Percentiles rank a stretch among this genome's conserved stretches.
phyloP scores from a whole-genome alignment of 108 stramenopile genomes.

The Mayamaea pseudoterrestris region DNA sequence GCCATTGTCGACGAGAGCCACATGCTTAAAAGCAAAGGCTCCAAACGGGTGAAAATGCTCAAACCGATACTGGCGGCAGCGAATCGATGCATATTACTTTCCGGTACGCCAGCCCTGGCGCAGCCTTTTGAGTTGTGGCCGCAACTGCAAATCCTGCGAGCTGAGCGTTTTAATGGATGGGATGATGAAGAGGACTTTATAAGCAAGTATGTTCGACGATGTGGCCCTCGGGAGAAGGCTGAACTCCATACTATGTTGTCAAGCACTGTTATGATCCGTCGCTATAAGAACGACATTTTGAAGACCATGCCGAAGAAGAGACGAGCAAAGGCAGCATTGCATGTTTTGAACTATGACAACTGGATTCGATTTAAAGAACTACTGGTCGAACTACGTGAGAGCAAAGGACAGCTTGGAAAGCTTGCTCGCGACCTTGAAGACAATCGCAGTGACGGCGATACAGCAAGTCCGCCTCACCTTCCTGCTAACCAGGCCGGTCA shows the following conservation, averaged over 20 bases:
- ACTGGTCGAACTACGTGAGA: constrained; percentile 43
- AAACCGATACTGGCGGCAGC: constrained; percentile 72
- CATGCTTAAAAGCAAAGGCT: constrained; percentile 80
- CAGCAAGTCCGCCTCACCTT: not conserved
- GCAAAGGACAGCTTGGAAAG: constrained; percentile 59
- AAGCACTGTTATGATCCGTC: constrained; percentile 89
- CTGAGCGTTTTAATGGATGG: constrained; percentile 46
- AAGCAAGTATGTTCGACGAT: constrained; percentile 64
- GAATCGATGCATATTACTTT: constrained; percentile 71
- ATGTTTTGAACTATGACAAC: constrained; percentile 29
- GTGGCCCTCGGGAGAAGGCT: constrained; percentile 24
- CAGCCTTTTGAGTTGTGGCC: constrained; percentile 90
- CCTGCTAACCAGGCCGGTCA: not conserved
- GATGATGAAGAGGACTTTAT: constrained; percentile 58
- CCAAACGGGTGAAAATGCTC: constrained; percentile 70
- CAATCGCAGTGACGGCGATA: not conserved
- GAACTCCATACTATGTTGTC: constrained; percentile 90
- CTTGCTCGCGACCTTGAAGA: constrained; percentile 22
- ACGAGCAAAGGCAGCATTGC: constrained; percentile 50
- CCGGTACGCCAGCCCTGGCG: constrained; percentile 95
- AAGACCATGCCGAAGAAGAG: constrained; percentile 80
- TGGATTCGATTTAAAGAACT: constrained; percentile 30
- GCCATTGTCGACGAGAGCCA: constrained; percentile 95
- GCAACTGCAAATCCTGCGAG: constrained; percentile 77
- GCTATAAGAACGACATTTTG: constrained; percentile 88